Conservation (phyloP, 2,329 filamentous ascomycete species). For the Tolypocladium paradoxum region DNA sequence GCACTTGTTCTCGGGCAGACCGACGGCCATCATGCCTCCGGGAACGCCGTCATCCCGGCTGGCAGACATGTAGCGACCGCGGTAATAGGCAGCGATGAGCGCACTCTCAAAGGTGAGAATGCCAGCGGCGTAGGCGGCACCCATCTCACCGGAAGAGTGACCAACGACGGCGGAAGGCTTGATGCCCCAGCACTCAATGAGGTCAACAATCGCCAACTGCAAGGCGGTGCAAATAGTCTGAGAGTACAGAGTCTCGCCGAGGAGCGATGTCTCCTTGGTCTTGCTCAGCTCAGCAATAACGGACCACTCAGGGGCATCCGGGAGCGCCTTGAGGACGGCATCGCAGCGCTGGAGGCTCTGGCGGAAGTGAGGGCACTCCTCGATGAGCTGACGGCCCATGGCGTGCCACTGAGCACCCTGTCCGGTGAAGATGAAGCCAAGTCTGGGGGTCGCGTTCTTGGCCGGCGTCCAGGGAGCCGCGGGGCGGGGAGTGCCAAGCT, state of each 20-base stretch:
- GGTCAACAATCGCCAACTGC: slow-evolving; percentile 26
- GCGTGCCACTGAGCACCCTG: slow-evolving; percentile 15
- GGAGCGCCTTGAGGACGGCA: slow-evolving; percentile 14
- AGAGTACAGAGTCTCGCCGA: slow-evolving; percentile 16
- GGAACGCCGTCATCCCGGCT: slow-evolving; percentile 10
- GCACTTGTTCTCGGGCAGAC: slow-evolving; percentile 12
- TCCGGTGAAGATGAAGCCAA: slow-evolving; percentile 15
- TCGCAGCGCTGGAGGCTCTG: slow-evolving; percentile 16
- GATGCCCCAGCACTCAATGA: slow-evolving; percentile 24
- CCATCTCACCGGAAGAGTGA: slow-evolving; percentile 34
- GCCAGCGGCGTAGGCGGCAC: slow-evolving; percentile 28
- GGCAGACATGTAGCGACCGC: slow-evolving; percentile 17
- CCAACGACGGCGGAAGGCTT: slow-evolving; percentile 24
- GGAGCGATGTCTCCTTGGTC: slow-evolving; percentile 13
- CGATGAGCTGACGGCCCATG: slow-evolving; percentile 13
- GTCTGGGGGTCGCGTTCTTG: slow-evolving; percentile 6
- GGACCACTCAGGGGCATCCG: slow-evolving; percentile 12
- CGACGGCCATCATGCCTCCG: slow-evolving; percentile 29
- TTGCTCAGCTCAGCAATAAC: slow-evolving; percentile 20
- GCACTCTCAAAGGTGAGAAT: slow-evolving; percentile 20
- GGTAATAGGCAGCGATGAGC: slow-evolving; percentile 18
- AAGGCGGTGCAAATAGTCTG: slow-evolving; percentile 28
- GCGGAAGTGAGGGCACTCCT: slow-evolving; percentile 16
- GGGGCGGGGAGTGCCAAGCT: slow-evolving; percentile 7
- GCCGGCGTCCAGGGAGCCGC: slow-evolving; percentile 10